Conservation (phyloP, 2,329 filamentous ascomycete species). For the Cyphellophora attinorum region DNA sequence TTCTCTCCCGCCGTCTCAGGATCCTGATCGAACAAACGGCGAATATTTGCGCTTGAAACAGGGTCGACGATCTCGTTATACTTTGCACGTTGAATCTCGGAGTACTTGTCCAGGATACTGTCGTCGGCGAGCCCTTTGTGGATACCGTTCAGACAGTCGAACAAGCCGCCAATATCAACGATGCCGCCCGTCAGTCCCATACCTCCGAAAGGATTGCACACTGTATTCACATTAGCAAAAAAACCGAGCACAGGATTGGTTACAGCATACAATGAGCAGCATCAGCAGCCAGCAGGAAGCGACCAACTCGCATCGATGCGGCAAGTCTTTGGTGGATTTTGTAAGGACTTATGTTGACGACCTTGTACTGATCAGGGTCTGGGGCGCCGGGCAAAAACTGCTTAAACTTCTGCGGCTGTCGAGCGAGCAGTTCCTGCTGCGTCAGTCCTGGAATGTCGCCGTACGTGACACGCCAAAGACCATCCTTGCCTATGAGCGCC, state of each 20-base stretch:
- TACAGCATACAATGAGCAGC: constrained; percentile 46
- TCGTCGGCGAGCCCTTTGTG: constrained; percentile 29
- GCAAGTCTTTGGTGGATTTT: constrained; percentile 54
- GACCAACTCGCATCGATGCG: constrained; percentile 46
- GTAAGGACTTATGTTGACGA: constrained; percentile 51
- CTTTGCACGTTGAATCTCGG: constrained; percentile 28
- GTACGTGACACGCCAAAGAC: constrained; percentile 55
- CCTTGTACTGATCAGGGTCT: constrained; percentile 46
- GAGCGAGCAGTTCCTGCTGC: constrained; percentile 41
- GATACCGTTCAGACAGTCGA: constrained; percentile 45
- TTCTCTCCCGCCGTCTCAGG: constrained; percentile 25
- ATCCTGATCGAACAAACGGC: constrained; percentile 26
- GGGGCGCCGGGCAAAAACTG: constrained; percentile 51
- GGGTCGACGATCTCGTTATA: constrained; percentile 30
- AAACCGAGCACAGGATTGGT: constrained; percentile 28
- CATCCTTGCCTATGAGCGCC: constrained; percentile 48
- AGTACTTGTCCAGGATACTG: constrained; percentile 34
- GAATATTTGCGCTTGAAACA: constrained; percentile 32
- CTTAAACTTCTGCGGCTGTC: constrained; percentile 47
- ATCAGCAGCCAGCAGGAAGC: constrained; percentile 49
- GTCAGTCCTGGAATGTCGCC: constrained; percentile 47
- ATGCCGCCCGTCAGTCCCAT: constrained; percentile 56
- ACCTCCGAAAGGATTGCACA: constrained; percentile 39
- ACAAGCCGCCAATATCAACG: constrained; percentile 53
- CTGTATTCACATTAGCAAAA: constrained; percentile 1